Base-by-base conservation (phyloP, 768 basidiomycete species). In the Psilocybe cyanescens region DNA sequence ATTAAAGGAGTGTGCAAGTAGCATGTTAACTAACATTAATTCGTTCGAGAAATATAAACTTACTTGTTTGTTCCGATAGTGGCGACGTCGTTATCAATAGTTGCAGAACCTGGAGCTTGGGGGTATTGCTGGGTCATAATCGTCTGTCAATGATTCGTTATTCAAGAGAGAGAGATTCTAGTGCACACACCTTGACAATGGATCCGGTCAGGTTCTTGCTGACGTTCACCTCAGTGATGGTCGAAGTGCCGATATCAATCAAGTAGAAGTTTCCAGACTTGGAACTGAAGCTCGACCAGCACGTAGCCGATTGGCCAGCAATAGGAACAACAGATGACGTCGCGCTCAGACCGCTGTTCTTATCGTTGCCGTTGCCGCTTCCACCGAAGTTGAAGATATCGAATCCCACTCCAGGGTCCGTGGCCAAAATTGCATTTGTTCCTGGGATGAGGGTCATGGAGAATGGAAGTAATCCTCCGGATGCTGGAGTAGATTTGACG, bases 401-500 rank as follows among this genome's bases (percentile, higher is more conserved):
- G 60, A 75, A 76, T 19, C 79, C 78, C 16, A 77, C 50, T 5
- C 74, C 77, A 19, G 79, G 73, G 58, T 81, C 79, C 0, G 77
- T 77, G 2, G 76, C 76, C 5, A 81, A 67, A 51, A 80, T 68
- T 7, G 79, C 78, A 39, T 77, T 63, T 30, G 46, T 60, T 2
- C 51, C 65, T 8, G 75, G 67, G 47, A 81, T 75, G 51, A 79
- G 55, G 5, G 76, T 77, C 79, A 83, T 77, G n/a, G 78, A 78
- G 75, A 84, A 85, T 1, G 82, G 82, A 16, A 83, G 75, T 0
- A 79, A 69, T 7, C 82, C 83, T 33, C 81, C 80, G 14, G 65
- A 56, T 3, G 75, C 66, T 30, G 81, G 65, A 12, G 61, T 64
- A 8, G 72, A 68, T 58, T 69, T 69, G 71, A 67, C 65, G 14